Conservation (phyloP, 2,329 filamentous ascomycete genomes). For the Kalaharituber pfeilii region DNA sequence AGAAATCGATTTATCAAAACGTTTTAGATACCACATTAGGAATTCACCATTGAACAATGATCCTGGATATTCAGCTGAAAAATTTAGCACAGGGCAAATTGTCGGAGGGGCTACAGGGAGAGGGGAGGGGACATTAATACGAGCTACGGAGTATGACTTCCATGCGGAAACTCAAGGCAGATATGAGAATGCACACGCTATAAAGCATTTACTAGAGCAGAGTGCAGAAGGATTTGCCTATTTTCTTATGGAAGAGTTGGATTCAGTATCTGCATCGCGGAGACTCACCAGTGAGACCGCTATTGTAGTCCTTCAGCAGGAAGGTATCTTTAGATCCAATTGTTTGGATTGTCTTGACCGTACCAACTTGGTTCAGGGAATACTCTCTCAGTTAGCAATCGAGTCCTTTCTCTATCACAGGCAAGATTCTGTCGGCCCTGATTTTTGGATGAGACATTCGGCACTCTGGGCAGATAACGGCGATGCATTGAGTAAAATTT, state of each 20-base stretch:
- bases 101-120: background rate
- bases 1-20: slow-evolving; percentile 64
- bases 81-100: background rate
- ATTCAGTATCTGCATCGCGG: slow-evolving; percentile 32
- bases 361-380: slow-evolving; percentile 89
- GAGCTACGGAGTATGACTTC: slow-evolving; percentile 83
- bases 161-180: slow-evolving; percentile 84
- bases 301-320: slow-evolving; percentile 68
- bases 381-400: slow-evolving; percentile 84
- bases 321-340: slow-evolving; percentile 90
- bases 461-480: slow-evolving; percentile 96
- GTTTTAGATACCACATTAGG: slow-evolving; percentile 61
- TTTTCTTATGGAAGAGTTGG: slow-evolving; percentile 59
- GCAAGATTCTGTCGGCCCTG: slow-evolving; percentile 48
- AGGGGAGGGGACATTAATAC: slow-evolving; percentile 54
- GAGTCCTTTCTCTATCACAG: slow-evolving; percentile 66
- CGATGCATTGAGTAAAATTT: slow-evolving; percentile 83
- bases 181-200: slow-evolving; percentile 78
- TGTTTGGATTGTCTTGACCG: slow-evolving; percentile 91
- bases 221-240: slow-evolving; percentile 86
- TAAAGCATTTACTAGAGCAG: slow-evolving; percentile 57
- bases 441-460: slow-evolving; percentile 85
- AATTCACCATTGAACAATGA: slow-evolving; percentile 53
- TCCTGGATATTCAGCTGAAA: slow-evolving; percentile 36
- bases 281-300: slow-evolving; percentile 25